Conservation (phyloP, 768 basidiomycete species). For the Suillus sp. region DNA sequence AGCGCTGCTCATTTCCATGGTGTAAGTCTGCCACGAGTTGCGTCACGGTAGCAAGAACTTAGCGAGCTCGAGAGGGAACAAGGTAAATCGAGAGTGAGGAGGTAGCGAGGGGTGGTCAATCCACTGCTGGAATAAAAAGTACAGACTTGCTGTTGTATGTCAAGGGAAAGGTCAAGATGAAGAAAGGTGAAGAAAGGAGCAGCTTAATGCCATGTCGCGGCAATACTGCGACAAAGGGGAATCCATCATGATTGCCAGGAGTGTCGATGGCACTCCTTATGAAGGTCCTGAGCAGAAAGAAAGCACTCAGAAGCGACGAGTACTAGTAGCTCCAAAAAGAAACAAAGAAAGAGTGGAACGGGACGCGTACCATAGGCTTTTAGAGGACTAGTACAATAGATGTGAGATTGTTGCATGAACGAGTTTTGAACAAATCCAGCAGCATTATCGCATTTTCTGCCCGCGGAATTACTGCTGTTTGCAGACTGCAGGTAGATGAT, state of each 20-base stretch:
- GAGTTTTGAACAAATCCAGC: neutral
- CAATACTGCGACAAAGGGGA: neutral
- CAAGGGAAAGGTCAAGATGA: neutral
- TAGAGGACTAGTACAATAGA: neutral
- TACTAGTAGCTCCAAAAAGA: conserved; percentile 4
- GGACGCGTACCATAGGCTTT: neutral
- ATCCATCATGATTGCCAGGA: neutral
- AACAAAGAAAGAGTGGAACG: neutral
- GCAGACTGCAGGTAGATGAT: neutral
- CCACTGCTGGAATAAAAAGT: neutral
- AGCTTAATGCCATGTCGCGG: neutral
- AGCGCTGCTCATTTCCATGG: neutral
- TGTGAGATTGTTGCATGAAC: neutral
- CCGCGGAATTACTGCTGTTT: neutral
- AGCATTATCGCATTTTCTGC: neutral
- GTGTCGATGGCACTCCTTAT: neutral
- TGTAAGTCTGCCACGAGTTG: neutral
- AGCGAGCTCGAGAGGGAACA: neutral
- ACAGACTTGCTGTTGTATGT: neutral
- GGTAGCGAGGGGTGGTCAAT: neutral
- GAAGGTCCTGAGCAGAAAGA: conserved; percentile 24
- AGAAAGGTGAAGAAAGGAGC: neutral
- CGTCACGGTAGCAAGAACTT: neutral
- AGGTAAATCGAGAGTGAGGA: neutral
- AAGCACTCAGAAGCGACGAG: neutral